Evolutionary conservation across 2,329 filamentous ascomycete genomes (phyloP), one percentile per base, ranked within the genome.

Genomic region (Neoscytalidium dimidiatum): DNA sequence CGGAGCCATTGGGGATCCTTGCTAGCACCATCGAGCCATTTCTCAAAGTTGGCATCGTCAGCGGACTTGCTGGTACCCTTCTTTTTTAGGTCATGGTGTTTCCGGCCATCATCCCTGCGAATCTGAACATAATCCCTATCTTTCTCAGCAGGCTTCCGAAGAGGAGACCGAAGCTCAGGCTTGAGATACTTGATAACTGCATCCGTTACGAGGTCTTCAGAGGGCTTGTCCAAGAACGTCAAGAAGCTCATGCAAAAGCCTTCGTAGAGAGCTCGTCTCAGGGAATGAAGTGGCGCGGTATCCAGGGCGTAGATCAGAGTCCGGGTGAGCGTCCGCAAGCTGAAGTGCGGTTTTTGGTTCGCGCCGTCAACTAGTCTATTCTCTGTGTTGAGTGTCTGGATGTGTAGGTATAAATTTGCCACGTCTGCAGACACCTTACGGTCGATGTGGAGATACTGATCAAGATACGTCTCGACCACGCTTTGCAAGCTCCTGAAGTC

Each of bases 211-310:
- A 93, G 81, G 66, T 87, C 85, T 75, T 97, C 93, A 0, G 95
- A 98, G 31, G 90, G 86, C 71, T 88, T 86, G 72, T 94, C 90
- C 13, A 99, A 83, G 5, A 97, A 86, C 0, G 96, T 99, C 64
- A 97, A 81, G 73, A 99, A 99, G 57, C 94, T 95, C 96, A 99
- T 99, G 17, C 92, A 93, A 74, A 98, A 98, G 0, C 95, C 96
- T 81, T 99, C 95, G 68, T 91, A 97, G 1, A 98, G 81, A 11
- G 94, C 92, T 72, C 96, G 84, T 26, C 95, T 88, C 46, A 98
- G 81, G 13, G 92, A 93, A 77, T 97, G 97, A 3, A 90, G 85
- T 0, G 92, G 88, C 0, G 92, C 87, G 68, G 97, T 94, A 62
- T 94, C 90, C 68, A 89, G 88, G 19, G 94, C 93, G 75, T 97